Evolutionary conservation across 1,284 basidiomycete species (phyloP), one percentile per base, ranked within the genome.

Genomic region (Apiotrichum domesticum): DNA sequence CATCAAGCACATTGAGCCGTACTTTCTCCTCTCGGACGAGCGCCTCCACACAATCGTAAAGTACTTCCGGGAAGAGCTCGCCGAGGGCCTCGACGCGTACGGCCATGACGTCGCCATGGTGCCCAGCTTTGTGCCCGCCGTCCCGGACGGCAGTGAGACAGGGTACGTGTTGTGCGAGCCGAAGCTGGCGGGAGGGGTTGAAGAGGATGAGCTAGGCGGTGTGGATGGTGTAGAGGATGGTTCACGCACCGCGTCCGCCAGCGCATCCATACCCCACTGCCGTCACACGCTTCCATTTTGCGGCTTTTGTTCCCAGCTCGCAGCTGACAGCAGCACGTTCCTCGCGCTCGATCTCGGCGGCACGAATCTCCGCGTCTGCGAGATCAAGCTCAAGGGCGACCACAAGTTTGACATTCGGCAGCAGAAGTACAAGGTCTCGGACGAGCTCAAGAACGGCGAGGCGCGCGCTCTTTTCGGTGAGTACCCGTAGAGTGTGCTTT

Each of bases 311-410:
- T 29, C 29, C 29, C 29, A 29, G 29, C 29, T 29, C 29, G 29
- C 29, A 29, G 29, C 50, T 51, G 35, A 55, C 52, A 60, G 13
- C 72, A 93, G 92, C 48, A 92, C 89, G 4, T 97, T 94, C 77
- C 83, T 97, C 54, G 92, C 94, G 4, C 82, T 97, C 41, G 94
- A 97, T 78, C 83, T 97, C 34, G 93, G 93, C 42, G 94, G 94
- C 56, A 97, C 93, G 33, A 97, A 97, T 73, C 81, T 97, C 86
- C 92, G 94, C 56, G 93, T 96, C 47, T 96, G 93, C 78, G 88
- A 96, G 73, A 89, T 98, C 45, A 82, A 84, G 37, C 81, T 98
- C n/a, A 81, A 87, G 54, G 95, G 96, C 21, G 81, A 95, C 73
- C 84, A 90, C 68, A 87, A 87, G 10, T 98, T 98, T 77, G 81